Base-by-base conservation (phyloP, 1,139 yeast genomes). In the Magnusiomyces fungicola region DNA sequence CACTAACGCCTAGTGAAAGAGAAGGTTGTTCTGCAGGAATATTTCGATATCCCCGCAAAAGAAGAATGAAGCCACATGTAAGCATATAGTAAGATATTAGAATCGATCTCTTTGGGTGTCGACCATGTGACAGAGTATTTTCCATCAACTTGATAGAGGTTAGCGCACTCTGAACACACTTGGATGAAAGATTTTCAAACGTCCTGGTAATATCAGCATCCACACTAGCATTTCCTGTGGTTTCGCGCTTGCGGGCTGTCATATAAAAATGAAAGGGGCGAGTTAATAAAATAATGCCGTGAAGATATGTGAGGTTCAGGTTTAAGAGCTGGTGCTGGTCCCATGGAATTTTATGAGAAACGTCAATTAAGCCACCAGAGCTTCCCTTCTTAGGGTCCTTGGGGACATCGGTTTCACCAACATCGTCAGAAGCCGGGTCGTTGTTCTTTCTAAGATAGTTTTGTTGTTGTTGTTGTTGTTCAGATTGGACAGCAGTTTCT, bases 221-320 rank as follows among this genome's bases (percentile, higher is more conserved):
- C n/a, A n/a, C n/a, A n/a, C n/a, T n/a, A 23, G 39, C 16, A 3
- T 33, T 29, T 12, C 37, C 18, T n/a, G n/a, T n/a, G n/a, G n/a
- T n/a, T n/a, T n/a, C n/a, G 12, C 41, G 30, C 25, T 30, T 33
- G 10, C 21, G 29, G 21, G 66, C 53, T 2, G 65, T 56, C 43
- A 63, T 57, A 48, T 69, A 70, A 59, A 73, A 68, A 58, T 73
- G 72, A 53, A 75, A 73, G 10, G 80, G 79, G 22, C 78, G 64
- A 32, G 76, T 65, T 21, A 75, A 60, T 25, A 75, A 58, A 54
- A 74, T 66, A 22, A 74, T 68, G 1, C 74, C 71, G 57, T 68
- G 67, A 33, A 75, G 60, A 50, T 73, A 71, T 9, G 68, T 62
- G 23, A 73, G 60, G 58, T 75, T 76, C 2, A 71, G 60, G 14